phyloP scores from a whole-genome alignment of 371 early-diverging fungal genomes.

The Haplosporangium sp. region DNA sequence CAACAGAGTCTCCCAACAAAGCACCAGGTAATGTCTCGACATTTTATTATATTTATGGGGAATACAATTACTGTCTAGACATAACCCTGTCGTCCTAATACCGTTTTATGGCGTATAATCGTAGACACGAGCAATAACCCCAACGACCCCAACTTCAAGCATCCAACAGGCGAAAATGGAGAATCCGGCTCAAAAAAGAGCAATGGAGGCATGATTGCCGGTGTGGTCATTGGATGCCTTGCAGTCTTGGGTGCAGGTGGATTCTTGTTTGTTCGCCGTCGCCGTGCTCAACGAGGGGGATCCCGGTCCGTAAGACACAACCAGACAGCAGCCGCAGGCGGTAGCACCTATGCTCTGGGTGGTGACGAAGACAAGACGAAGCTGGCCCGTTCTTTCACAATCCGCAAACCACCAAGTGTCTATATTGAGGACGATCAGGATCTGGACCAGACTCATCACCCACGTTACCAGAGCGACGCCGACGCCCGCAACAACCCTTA shows the following conservation, averaged over 20 bases:
- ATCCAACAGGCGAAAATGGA: neutral
- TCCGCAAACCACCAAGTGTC: conserved; percentile 27
- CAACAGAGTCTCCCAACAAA: conserved; percentile 22
- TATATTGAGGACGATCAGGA: conserved; percentile 33
- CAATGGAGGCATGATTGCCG: conserved; percentile 18
- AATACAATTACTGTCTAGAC: too few species aligned
- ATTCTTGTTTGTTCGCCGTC: conserved; percentile 14
- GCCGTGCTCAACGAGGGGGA: neutral
- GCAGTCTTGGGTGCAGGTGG: conserved; percentile 7
- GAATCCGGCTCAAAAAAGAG: neutral
- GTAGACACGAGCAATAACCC: conserved; percentile 25
- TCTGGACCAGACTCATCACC: conserved; percentile 22
- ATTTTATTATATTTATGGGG: neutral
- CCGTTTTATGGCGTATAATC: neutral
- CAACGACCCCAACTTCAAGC: conserved; percentile 23
- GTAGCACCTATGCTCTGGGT: conserved; percentile 7
- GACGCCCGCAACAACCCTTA: conserved; percentile 18
- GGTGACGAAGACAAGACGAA: conserved; percentile 27
- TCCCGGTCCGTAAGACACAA: neutral
- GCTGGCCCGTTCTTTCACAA: conserved; percentile 44
- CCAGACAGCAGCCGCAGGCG: neutral
- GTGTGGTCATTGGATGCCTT: conserved; percentile 2
- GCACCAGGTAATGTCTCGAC: conserved; percentile 17
- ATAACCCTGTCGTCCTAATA: too few species aligned
- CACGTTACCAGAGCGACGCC: conserved; percentile 13